These are phyloP conservation scores for Leccinum aurantiacum DNA, from an alignment of 768 basidiomycete species.

Conservation along the genomic window DNA sequence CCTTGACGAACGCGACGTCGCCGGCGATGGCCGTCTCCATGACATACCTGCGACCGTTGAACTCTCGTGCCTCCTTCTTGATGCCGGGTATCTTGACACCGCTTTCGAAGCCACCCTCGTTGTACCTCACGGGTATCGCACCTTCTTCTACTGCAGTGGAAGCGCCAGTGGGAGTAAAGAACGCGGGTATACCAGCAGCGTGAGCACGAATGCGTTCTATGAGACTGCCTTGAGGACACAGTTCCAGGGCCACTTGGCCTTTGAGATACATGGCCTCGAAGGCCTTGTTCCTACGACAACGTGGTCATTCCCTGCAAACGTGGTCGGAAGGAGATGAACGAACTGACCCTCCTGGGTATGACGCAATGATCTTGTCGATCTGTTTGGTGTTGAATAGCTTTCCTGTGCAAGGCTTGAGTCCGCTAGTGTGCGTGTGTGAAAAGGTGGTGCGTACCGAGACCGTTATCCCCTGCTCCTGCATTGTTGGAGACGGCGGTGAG, in stretches of 20 bases:
- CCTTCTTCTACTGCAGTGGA: constrained; percentile 82
- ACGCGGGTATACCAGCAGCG: constrained; percentile 90
- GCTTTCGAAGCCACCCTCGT: constrained; percentile 66
- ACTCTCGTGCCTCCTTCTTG: constrained; percentile 72
- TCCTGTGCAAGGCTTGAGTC: constrained; percentile 41
- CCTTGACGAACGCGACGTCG: constrained; percentile 82
- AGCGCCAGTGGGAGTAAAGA: constrained; percentile 90
- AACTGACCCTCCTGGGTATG: constrained; percentile 82
- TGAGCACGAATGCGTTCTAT: constrained; percentile 86
- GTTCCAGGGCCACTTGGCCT: constrained; percentile 80
- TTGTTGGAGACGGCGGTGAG: constrained; percentile 90
- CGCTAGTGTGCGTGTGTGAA: not conserved
- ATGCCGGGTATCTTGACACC: constrained; percentile 74
- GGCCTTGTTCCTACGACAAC: constrained; percentile 68
- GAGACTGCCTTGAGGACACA: constrained; percentile 90
- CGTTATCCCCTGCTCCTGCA: constrained; percentile 68
- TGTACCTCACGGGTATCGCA: constrained; percentile 75
- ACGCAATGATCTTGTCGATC: constrained; percentile 80
- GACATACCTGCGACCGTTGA: constrained; percentile 78
- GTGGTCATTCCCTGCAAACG: not conserved
- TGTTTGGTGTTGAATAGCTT: constrained; percentile 73
- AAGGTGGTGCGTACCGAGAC: constrained; percentile 51
- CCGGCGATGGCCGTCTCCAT: constrained; percentile 79
- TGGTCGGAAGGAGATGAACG: not conserved
- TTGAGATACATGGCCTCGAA: constrained; percentile 81